Conservation (phyloP, 2,329 filamentous ascomycete genomes). For the Epichloe typhina region DNA sequence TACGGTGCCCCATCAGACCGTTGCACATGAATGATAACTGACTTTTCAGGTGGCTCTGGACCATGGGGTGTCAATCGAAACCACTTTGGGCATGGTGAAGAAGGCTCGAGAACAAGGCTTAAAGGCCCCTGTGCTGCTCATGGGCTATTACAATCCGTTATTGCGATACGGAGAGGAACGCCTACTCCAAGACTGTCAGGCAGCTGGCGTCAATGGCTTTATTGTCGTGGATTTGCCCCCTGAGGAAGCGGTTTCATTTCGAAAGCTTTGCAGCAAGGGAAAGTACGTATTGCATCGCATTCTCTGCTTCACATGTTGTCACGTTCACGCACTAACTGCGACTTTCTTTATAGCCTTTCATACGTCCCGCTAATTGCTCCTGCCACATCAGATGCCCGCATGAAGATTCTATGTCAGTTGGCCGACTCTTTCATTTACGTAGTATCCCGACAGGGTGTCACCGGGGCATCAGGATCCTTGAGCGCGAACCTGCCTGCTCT, state of each 20-base stretch:
- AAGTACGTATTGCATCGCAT: slow-evolving; percentile 36
- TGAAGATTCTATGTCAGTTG: slow-evolving; percentile 92
- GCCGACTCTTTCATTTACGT: slow-evolving; percentile 99
- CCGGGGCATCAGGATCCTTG: slow-evolving; percentile 72
- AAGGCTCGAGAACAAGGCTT: slow-evolving; percentile 67
- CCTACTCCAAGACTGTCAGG: slow-evolving; percentile 71
- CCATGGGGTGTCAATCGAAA: slow-evolving; percentile 76
- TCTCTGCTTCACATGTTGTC: background rate
- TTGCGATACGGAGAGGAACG: slow-evolving; percentile 88
- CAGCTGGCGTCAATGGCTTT: slow-evolving; percentile 84
- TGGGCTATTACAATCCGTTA: slow-evolving; percentile 98
- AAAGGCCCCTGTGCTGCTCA: slow-evolving; percentile 72
- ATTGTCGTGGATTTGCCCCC: slow-evolving; percentile 96
- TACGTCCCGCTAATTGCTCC: slow-evolving; percentile 97
- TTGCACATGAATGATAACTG: background rate
- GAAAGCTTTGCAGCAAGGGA: slow-evolving; percentile 66
- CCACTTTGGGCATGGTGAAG: slow-evolving; percentile 71
- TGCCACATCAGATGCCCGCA: slow-evolving; percentile 78
- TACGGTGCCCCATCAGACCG: slow-evolving; percentile 21
- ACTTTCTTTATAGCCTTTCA: slow-evolving; percentile 47
- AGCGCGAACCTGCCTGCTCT: slow-evolving; percentile 73
- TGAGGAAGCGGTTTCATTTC: slow-evolving; percentile 88
- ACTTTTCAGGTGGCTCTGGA: slow-evolving; percentile 50
- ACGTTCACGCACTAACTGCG: background rate
- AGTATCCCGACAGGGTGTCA: slow-evolving; percentile 93